Conservation (phyloP, 768 basidiomycete species). For the Melanogaster broomeanus region DNA sequence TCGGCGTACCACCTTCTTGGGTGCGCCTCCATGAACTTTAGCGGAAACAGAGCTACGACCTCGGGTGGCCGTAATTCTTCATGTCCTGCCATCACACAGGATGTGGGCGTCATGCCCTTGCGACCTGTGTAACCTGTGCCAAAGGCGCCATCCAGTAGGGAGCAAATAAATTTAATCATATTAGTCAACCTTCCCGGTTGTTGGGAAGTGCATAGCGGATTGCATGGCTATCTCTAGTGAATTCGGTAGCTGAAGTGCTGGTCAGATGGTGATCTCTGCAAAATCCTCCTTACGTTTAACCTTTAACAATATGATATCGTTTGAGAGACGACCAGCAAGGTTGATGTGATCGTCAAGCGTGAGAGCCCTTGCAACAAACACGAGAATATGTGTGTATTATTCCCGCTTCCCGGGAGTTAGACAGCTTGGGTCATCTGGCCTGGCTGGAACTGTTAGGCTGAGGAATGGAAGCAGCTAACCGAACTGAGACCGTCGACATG, state of each 20-base stretch:
- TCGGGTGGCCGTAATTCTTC: neutral
- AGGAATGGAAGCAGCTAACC: too few species aligned
- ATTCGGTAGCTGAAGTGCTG: neutral
- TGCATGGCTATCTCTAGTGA: too few species aligned
- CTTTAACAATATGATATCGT: neutral
- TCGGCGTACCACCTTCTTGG: neutral
- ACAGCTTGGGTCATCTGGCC: too few species aligned
- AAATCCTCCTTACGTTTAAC: slow-evolving; percentile 7
- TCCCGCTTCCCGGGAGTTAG: too few species aligned
- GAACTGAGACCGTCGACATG: too few species aligned
- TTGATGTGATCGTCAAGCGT: slow-evolving; percentile 43
- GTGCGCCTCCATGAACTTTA: neutral
- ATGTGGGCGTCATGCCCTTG: neutral
- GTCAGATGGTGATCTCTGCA: slow-evolving; percentile 22
- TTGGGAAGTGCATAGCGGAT: neutral
- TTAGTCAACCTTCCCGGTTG: neutral
- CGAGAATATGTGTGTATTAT: too few species aligned
- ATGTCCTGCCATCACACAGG: neutral
- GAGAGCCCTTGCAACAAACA: too few species aligned
- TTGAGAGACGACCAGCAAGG: slow-evolving; percentile 7
- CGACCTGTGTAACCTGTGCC: neutral
- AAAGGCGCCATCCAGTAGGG: neutral
- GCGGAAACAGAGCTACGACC: neutral
- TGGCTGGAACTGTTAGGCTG: too few species aligned
- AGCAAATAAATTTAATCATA: neutral